These are phyloP conservation scores for Alternaria conjuncta DNA, from an alignment of 2,329 filamentous ascomycete species.

Conservation along the genomic window DNA sequence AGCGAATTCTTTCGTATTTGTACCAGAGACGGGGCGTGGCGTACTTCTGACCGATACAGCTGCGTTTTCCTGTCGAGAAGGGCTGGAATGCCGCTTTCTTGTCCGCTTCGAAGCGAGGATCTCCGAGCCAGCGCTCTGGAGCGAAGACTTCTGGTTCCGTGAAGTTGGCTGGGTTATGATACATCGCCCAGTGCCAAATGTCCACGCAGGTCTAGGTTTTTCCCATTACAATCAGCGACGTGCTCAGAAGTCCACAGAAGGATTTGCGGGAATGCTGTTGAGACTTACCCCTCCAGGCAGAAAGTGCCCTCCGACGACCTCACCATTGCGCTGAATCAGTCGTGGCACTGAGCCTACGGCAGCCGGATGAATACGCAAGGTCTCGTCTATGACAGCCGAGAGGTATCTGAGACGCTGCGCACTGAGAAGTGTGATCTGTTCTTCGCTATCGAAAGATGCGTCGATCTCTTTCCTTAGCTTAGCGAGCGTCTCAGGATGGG, in stretches of 20 bases:
- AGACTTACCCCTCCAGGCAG: background rate
- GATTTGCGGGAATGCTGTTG: background rate
- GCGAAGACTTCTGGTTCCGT: background rate
- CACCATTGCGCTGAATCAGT: slow-evolving; percentile 2
- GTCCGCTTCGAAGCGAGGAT: background rate
- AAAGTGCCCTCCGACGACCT: slow-evolving; percentile 1
- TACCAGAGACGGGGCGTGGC: background rate
- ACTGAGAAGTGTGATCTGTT: slow-evolving; percentile 36
- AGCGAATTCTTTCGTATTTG: background rate
- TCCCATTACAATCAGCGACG: background rate
- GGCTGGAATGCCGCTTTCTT: background rate
- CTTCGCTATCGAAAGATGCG: slow-evolving; percentile 19
- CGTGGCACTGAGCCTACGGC: slow-evolving; percentile 11
- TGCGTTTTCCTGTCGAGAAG: slow-evolving; percentile 2
- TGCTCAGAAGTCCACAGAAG: background rate
- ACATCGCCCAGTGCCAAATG: slow-evolving; percentile 8
- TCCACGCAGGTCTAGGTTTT: background rate
- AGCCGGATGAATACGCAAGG: slow-evolving; percentile 40
- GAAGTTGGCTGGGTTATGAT: slow-evolving; percentile 8
- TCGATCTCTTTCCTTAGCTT: slow-evolving; percentile 25
- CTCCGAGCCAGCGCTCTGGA: background rate
- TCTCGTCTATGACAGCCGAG: slow-evolving; percentile 30
- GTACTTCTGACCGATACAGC: background rate
- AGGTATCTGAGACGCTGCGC: slow-evolving; percentile 28
- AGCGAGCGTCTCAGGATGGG: slow-evolving; percentile 10